phyloP scores from a whole-genome alignment of 768 basidiomycete species.

The Rhodotorula babjevae region DNA sequence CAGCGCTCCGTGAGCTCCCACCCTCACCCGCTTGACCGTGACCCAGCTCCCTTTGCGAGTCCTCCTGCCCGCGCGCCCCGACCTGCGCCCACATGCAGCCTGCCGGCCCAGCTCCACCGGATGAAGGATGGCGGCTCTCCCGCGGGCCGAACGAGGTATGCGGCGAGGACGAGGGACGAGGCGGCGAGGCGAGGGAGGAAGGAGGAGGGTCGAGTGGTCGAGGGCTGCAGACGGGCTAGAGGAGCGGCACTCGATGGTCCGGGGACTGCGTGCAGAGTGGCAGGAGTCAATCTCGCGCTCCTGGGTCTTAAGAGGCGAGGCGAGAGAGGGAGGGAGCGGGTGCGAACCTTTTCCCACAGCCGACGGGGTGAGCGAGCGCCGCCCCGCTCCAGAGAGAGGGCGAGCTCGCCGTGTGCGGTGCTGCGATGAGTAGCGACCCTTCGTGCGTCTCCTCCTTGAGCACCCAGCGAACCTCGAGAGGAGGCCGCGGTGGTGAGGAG shows the following conservation, averaged over 20 bases:
- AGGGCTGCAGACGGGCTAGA: constrained; percentile 2
- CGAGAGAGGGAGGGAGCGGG: neutral
- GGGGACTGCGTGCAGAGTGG: constrained; percentile 8
- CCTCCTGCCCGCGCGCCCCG: too few relatives aligned
- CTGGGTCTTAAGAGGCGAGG: too few relatives aligned
- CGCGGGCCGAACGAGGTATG: neutral
- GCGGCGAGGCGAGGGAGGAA: neutral
- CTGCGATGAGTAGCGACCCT: constrained; percentile 30
- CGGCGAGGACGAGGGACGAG: neutral
- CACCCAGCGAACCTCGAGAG: too few relatives aligned
- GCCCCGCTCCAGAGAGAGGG: too few relatives aligned
- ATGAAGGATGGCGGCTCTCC: constrained; percentile 27
- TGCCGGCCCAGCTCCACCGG: constrained; percentile 10
- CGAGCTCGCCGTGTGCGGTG: constrained; percentile 11
- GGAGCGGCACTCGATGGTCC: constrained; percentile 3
- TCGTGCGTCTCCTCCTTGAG: constrained; percentile 12
- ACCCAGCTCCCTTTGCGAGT: neutral
- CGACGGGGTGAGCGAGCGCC: neutral
- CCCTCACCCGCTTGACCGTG: neutral
- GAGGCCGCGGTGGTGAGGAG: neutral
- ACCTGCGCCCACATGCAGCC: too few relatives aligned
- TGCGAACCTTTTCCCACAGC: constrained; percentile 36
- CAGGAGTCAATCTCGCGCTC: too few relatives aligned
- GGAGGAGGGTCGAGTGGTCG: neutral
- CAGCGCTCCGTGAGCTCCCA: neutral